Base-by-base conservation (phyloP, 2,329 filamentous ascomycete species). In the Cytospora leucostoma region DNA sequence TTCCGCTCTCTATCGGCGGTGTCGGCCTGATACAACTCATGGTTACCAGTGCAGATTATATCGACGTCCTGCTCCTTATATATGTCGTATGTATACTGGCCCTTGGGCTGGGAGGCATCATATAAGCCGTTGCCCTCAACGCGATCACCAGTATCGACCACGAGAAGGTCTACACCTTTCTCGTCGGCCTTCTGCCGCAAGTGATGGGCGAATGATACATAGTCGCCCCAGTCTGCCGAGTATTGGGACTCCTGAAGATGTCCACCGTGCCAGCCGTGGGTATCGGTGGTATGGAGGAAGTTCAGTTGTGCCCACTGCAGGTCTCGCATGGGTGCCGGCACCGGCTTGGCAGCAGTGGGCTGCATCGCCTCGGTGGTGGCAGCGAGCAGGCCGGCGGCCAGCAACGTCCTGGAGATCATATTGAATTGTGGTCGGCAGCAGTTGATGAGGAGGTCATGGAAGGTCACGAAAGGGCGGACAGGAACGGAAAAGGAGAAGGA, bases 191-290 rank as follows among this genome's bases (percentile, higher is more conserved):
- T 88, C 68, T 87, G 83, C 62, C 86, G 89, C 82, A 99, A 86
- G 73, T 94, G 92, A 40, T 89, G 82, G 38, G 93, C 87, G 73
- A 99, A 97, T 7, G 94, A 97, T 70, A 98, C 84, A 76, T 98
- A 99, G 77, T 99, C 95, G 64, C 95, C 95, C 93, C 95, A 98
- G 76, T 99, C 95, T 54, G 92, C 94, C 7, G 92, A 93, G 76
- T 96, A 99, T 65, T 95, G 94, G 3, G 92, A 83, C 88, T 99
- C 95, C 79, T 93, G 89, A 6, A 98, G 78, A 80, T 99, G 95
- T 1, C 95, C 95, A 11, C 87, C 92, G 73, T 96, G 88, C 95
- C 95, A 99, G 70, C 95, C 94, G 77, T 98, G 95, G 5, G 91
- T 95, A 74, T 98, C 91, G 49, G 95, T 98, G 0, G 95, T 98